Evolutionary conservation across 2,329 filamentous ascomycete species (phyloP), one percentile per base, ranked within the genome.

Genomic region (Pyrenochaeta sp.): DNA sequence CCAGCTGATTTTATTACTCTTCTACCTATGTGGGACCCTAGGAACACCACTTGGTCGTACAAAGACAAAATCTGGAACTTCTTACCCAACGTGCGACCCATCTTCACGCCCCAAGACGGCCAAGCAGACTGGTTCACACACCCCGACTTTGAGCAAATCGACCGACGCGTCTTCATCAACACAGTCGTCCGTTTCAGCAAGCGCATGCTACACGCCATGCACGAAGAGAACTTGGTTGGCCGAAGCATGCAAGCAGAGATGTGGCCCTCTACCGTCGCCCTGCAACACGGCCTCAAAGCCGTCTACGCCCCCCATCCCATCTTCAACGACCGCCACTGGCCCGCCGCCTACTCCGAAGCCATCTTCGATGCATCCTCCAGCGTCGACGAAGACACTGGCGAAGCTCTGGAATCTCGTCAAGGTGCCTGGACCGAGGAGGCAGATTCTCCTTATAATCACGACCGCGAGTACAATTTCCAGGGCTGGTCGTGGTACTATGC

Each of bases 181-280:
- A 93, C 92, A 0, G 87, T 91, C 0, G 88, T 88, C 1, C 85
- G 93, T 39, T 87, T 97, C 74, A 94, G 88, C 9, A 85, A 86
- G 35, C 84, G 84, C 32, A 83, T 96, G 34, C 80, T 97, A 10
- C 77, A 85, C 49, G 87, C 87, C 13, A 97, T 97, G 93, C 93
- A 97, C 76, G 82, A 85, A 41, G 91, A 96, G 75, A 96, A 92
- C 20, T 82, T 89, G 61, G 86, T 87, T 65, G 92, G 91, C 60
- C 89, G 95, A 71, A 89, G 89, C 53, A 95, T 94, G 76, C 96
- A 96, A 68, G 89, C 91, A 0, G 93, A 97, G 72, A 96, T 96
- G 92, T 96, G 90, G 90, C 90, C 92, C 0, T 87, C 87, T 1
- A 94, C 89, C 0, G 85, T 89, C 1, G 89, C 92, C 1, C 80